Evolutionary conservation across 2,329 filamentous ascomycete genomes (phyloP), one percentile per base, ranked within the genome.

Genomic region (Lasiodiplodia theobromae): DNA sequence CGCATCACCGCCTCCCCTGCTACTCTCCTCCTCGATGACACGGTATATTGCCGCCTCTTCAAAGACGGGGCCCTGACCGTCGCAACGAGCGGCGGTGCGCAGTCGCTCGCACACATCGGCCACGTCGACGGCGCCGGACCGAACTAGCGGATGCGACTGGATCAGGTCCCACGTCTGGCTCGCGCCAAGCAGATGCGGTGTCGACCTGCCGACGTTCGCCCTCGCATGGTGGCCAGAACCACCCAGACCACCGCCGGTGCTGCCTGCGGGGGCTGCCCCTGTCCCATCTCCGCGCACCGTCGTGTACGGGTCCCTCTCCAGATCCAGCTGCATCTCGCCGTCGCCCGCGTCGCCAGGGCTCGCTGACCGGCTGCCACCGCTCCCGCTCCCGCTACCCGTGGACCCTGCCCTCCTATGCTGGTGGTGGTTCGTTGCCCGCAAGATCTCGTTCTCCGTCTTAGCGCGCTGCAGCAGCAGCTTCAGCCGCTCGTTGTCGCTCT

Each of bases 161-260:
- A 98, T 96, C 66, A 94, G 84, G 74, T 97, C 94, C 95, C 95
- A 98, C 0, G 94, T 91, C 2, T 93, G 92, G 21, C 90, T 90
- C 0, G 91, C 91, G 47, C 91, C 91, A 7, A 96, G 84, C 16
- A 96, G 23, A 34, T 62, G 52, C 11, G 28, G 40, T 25, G 38
- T 60, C 57, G 25, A 8, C 11, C 58, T 34, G 58, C 44, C 66
- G 16, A 34, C 11, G 52, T 81, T 52, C 40, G 28, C 82, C n/a
- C 44, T 64, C n/a, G 88, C 84, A 49, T 87, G 88, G 31, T 87
- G 37, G 16, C 38, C 44, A 23, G 37, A 34, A 34, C 31, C 21
- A 44, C 34, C 40, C n/a, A 37, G 49, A 7, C 25, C 25, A 10
- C 34, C 6, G 16, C 67, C 37, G 54, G 28, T 31, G 14, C n/a